Evolutionary conservation across 495 filamentous ascomycete genomes (phyloP).

Genomic region (Penicillium herquei): DNA sequence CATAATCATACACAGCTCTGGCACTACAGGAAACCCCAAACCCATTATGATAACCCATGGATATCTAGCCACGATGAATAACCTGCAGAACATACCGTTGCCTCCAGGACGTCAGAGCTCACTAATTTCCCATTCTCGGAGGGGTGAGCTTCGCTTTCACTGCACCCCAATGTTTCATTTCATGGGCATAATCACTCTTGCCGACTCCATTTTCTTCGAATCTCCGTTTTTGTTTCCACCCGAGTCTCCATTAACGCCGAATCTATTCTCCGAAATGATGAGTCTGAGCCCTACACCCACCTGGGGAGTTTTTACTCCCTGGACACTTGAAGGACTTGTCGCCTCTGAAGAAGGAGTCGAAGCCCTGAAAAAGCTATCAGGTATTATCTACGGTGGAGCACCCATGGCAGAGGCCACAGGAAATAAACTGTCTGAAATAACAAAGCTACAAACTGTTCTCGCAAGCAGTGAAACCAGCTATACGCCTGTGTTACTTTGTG

Average conservation of each 20-base stretch:
- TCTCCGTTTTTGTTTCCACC: background rate
- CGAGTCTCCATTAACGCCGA: slow-evolving; percentile 10
- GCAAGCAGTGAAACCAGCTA: slow-evolving; percentile 1
- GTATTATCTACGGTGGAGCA: slow-evolving; percentile 15
- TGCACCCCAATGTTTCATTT: slow-evolving; percentile 21
- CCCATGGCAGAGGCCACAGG: slow-evolving; percentile 18
- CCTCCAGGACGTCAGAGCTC: background rate
- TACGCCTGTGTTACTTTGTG: slow-evolving; percentile 23
- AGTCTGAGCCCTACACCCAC: background rate
- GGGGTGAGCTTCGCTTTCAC: background rate
- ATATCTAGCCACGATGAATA: slow-evolving; percentile 1
- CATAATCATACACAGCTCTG: slow-evolving; percentile 54
- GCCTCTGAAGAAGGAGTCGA: slow-evolving; percentile 1
- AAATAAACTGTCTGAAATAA: background rate
- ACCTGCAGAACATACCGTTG: background rate
- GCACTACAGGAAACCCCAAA: slow-evolving; percentile 42
- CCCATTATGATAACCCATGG: slow-evolving; percentile 9
- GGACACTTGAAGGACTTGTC: slow-evolving; percentile 17
- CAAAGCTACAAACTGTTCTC: slow-evolving; percentile 13
- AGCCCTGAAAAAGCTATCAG: slow-evolving; percentile 1
- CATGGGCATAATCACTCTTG: slow-evolving; percentile 22
- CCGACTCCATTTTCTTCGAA: slow-evolving; percentile 6
- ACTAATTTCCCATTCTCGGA: background rate
- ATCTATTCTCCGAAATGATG: slow-evolving; percentile 6
- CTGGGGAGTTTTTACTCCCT: slow-evolving; percentile 11